Evolutionary conservation across 2,329 filamentous ascomycete genomes (phyloP).

Genomic region (Sporothrix sp.): DNA sequence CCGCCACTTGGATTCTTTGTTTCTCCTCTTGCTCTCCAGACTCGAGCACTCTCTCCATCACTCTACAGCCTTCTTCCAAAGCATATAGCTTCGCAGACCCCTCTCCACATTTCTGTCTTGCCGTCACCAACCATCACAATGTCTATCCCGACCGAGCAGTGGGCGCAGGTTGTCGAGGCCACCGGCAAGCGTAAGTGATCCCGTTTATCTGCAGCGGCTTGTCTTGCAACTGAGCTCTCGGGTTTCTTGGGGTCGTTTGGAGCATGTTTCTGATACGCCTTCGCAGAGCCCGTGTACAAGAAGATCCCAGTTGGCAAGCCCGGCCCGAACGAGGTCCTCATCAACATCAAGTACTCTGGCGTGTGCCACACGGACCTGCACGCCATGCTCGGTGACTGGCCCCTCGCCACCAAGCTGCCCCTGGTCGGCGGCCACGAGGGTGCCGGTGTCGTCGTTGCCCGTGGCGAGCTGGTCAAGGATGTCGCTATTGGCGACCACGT

Average conservation of each 20-base stretch:
- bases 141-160: constrained; percentile 70
- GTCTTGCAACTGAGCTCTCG: constrained; percentile 2
- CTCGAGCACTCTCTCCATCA: neutral
- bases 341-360: constrained; percentile 27
- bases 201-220: too few species aligned
- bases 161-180: constrained; percentile 84
- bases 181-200: constrained; percentile 56
- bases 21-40: constrained; percentile 2
- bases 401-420: constrained; percentile 23
- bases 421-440: constrained; percentile 56
- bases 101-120: constrained; percentile 1
- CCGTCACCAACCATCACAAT: constrained; percentile 23
- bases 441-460: constrained; percentile 78
- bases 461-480: constrained; percentile 62
- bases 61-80: neutral
- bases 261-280: neutral
- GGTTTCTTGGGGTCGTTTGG: neutral
- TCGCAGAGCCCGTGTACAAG: constrained; percentile 48
- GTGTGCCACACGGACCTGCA: constrained; percentile 25
- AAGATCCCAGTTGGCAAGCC: constrained; percentile 70
- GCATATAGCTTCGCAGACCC: neutral
- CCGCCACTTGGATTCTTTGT: neutral
- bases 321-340: constrained; percentile 21
- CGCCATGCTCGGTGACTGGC: constrained; percentile 21
- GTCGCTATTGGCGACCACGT: constrained; percentile 74